Conservation (phyloP, 306 rosid genomes). For the Carpinus viminea region DNA sequence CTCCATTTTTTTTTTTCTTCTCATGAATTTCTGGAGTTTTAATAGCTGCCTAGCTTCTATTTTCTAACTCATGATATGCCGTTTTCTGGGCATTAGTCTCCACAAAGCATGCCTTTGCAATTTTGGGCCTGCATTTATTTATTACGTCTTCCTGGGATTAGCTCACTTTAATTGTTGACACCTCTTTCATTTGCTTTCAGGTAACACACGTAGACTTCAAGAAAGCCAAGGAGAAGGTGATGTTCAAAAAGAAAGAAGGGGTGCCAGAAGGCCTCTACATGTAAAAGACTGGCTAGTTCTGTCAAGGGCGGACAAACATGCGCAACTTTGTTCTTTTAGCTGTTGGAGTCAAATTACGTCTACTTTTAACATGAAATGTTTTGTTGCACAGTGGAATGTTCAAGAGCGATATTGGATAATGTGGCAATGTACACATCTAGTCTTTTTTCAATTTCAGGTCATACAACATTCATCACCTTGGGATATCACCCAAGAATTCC, state of each 20-base stretch:
- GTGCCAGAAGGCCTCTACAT: slow-evolving; percentile 65
- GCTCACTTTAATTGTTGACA: neutral
- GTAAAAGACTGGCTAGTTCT: slow-evolving; percentile 27
- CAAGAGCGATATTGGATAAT: neutral
- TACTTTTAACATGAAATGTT: neutral
- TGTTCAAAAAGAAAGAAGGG: slow-evolving; percentile 72
- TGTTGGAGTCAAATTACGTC: neutral
- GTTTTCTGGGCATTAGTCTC: neutral
- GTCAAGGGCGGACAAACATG: neutral
- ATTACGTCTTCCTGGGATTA: neutral
- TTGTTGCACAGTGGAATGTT: neutral
- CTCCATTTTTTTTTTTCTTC: neutral
- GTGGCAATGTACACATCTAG: neutral
- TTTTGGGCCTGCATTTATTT: neutral
- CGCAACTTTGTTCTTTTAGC: neutral
- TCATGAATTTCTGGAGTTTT: neutral
- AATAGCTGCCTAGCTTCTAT: neutral
- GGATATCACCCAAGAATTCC: too few relatives aligned
- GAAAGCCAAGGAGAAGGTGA: slow-evolving; percentile 69
- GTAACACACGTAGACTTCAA: slow-evolving; percentile 60
- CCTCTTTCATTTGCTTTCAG: slow-evolving; percentile 23
- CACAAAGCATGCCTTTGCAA: neutral
- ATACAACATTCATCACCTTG: too few relatives aligned
- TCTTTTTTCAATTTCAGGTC: too few relatives aligned
- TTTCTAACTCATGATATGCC: neutral